Evolutionary conservation across 2,329 filamentous ascomycete species (phyloP), one percentile per base, ranked within the genome.

Genomic region (Paecilomyces fulvus): DNA sequence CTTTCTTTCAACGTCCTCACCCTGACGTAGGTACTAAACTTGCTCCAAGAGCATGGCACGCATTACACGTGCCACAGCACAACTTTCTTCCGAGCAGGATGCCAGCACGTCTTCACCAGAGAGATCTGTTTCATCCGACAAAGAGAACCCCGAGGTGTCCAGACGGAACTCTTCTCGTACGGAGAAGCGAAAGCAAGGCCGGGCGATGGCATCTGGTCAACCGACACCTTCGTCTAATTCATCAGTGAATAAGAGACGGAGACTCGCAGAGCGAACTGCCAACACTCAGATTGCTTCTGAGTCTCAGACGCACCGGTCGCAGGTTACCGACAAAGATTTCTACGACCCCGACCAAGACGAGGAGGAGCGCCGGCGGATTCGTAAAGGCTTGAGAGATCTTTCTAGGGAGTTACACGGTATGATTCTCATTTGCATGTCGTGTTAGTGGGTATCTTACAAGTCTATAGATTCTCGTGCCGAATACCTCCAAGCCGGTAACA

Each of bases 311-410:
- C 57, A 68, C 54, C 58, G 58, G 20, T 64, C 68, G 52, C 66
- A 67, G 56, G 62, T 59, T 14, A 63, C 70, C 56, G 78, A 82
- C 20, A 76, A 79, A 4, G 63, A 74, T 55, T 82, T 74, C 61
- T 95, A 92, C 71, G 88, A 96, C 66, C 92, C 91, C 0, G 86
- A 95, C 59, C 92, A 96, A 68, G 80, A 90, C 56, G 78, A 87
- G 11, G 83, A 87, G 49, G 83, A 91, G 71, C 84, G 90, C 46
- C 82, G 92, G 23, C 75, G 79, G 54, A 75, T 95, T 31, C 87
- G 91, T 58, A 83, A 83, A 56, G 81, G 80, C 9, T 80, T 91
- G 57, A 83, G 92, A 60, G 83, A 86, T 49, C 77, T 95, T n/a
- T 77, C 79, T 25, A 75, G 79, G 52, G 77, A 83, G 49, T 73